Conservation (phyloP, 176 grass and related monocot species). For the Musa troglodytarum region DNA sequence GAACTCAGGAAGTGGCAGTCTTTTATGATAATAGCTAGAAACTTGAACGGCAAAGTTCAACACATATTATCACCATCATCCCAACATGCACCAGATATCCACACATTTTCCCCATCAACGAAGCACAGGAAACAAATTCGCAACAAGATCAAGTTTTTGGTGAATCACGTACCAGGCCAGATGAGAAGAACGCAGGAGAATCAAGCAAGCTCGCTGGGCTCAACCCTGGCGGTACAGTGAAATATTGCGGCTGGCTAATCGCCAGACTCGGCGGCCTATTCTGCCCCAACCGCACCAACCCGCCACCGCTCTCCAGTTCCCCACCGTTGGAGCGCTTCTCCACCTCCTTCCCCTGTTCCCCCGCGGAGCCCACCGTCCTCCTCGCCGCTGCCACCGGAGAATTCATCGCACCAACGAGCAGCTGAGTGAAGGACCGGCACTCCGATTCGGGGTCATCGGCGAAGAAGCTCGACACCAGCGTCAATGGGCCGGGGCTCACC, state of each 20-base stretch:
- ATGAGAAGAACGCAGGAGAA: slow-evolving; percentile 33
- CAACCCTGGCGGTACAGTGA: slow-evolving; percentile 32
- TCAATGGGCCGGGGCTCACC: slow-evolving; percentile 43
- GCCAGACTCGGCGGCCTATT: slow-evolving; percentile 9
- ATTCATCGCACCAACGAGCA: slow-evolving; percentile 46
- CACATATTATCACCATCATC: no score
- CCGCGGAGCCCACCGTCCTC: not conserved
- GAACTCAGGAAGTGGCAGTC: no score
- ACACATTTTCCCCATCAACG: no score
- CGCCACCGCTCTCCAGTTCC: not conserved
- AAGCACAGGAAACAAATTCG: not conserved
- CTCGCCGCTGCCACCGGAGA: slow-evolving; percentile 19
- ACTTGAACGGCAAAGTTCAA: no score
- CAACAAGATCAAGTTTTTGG: not conserved
- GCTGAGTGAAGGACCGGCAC: slow-evolving; percentile 61
- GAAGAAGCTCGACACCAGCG: slow-evolving; percentile 36
- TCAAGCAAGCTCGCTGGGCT: slow-evolving; percentile 32
- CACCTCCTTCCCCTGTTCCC: not conserved
- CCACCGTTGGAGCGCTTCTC: not conserved
- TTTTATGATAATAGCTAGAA: no score
- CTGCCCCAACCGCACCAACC: not conserved
- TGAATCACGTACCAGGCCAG: slow-evolving; percentile 6
- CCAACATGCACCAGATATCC: no score
- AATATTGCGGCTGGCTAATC: slow-evolving; percentile 20
- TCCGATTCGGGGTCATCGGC: slow-evolving; percentile 33